Conservation (phyloP, 768 basidiomycete species). For the Cubamyces lactineus region DNA sequence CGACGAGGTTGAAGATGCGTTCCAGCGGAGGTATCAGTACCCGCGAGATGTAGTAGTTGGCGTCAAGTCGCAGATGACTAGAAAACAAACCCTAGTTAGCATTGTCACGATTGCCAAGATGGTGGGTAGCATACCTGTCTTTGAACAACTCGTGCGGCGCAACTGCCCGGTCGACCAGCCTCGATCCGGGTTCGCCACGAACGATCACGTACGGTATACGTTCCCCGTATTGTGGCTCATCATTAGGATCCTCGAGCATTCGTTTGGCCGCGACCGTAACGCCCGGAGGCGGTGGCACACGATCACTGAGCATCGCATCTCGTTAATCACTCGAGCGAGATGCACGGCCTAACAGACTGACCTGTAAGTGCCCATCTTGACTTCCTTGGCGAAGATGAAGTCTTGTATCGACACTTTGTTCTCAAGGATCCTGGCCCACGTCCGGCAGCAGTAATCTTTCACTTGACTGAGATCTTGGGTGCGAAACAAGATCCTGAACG, state of each 20-base stretch:
- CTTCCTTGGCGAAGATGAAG: slow-evolving; percentile 94
- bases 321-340: not conserved
- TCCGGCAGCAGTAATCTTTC: slow-evolving; percentile 83
- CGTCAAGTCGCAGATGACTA: slow-evolving; percentile 80
- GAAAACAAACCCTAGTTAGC: not conserved
- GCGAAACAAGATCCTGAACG: slow-evolving; percentile 80
- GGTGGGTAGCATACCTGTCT: slow-evolving; percentile 51
- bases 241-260: slow-evolving; percentile 71
- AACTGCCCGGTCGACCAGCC: slow-evolving; percentile 76
- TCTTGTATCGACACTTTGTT: slow-evolving; percentile 86
- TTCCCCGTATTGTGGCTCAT: slow-evolving; percentile 92
- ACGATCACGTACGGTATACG: slow-evolving; percentile 90
- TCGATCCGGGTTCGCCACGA: slow-evolving; percentile 59
- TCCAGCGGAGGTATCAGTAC: slow-evolving; percentile 90
- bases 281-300: slow-evolving; percentile 87
- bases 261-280: slow-evolving; percentile 82
- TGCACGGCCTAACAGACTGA: slow-evolving; percentile 35
- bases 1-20: slow-evolving; percentile 88
- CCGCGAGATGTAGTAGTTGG: slow-evolving; percentile 82
- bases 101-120: not conserved
- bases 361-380: slow-evolving; percentile 93
- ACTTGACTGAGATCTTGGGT: slow-evolving; percentile 87
- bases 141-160: slow-evolving; percentile 72
- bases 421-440: slow-evolving; percentile 85
- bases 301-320: slow-evolving; percentile 58